Evolutionary conservation across 2,329 filamentous ascomycete genomes (phyloP).

Genomic region (Colletotrichum spaethianum): DNA sequence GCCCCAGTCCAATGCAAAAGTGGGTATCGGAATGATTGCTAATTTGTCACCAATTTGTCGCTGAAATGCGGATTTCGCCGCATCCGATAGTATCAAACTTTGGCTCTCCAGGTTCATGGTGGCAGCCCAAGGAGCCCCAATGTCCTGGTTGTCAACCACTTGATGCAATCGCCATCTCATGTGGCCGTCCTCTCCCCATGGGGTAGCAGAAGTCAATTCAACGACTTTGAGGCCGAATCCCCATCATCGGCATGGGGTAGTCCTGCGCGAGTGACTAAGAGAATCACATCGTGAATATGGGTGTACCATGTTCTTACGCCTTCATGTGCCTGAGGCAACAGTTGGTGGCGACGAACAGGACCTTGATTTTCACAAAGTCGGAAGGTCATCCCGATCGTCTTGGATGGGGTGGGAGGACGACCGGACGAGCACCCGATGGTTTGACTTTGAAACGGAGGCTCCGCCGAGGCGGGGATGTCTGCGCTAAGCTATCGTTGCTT

Average conservation of each 20-base stretch:
- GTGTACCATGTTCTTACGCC: background rate
- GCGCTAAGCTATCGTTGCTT: conserved; percentile 5
- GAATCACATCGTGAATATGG: background rate
- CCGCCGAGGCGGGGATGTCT: conserved; percentile 18
- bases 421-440: conserved; percentile 27
- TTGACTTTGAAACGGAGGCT: conserved; percentile 31
- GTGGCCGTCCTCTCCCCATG: conserved; percentile 4
- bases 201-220: conserved; percentile 7
- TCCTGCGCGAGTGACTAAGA: conserved; percentile 16
- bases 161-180: conserved; percentile 1
- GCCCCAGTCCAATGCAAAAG: background rate
- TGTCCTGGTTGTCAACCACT: background rate
- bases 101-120: background rate
- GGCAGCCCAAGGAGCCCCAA: background rate
- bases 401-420: background rate
- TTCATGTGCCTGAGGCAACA: background rate
- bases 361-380: background rate
- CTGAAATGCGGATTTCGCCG: conserved; percentile 5
- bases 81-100: background rate
- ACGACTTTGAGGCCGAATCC: background rate
- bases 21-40: background rate
- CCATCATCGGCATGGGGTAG: background rate
- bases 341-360: conserved; percentile 5
- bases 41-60: conserved; percentile 15
- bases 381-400: conserved; percentile 21